These are phyloP conservation scores for Penicillium arizonense DNA, from an alignment of 495 filamentous ascomycete genomes.

Conservation along the genomic window DNA sequence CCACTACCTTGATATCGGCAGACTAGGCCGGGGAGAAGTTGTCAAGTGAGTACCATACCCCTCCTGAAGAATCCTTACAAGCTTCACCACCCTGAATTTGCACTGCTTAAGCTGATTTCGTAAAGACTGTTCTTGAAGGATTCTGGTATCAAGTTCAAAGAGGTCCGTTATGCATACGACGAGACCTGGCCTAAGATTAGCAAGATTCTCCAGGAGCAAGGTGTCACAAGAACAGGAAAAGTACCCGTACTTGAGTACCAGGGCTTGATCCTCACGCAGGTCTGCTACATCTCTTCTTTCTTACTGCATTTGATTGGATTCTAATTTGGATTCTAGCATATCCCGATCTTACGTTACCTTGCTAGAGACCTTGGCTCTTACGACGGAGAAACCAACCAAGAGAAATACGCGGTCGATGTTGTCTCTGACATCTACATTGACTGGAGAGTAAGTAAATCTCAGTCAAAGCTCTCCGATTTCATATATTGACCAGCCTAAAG, in stretches of 20 bases:
- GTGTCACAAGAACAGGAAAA: slow-evolving; percentile 31
- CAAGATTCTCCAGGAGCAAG: slow-evolving; percentile 22
- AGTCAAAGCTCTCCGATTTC: not conserved
- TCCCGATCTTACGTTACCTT: slow-evolving; percentile 42
- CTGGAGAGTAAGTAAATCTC: slow-evolving; percentile 25
- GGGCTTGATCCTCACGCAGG: slow-evolving; percentile 39
- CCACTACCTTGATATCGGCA: slow-evolving; percentile 42
- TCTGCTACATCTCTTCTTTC: slow-evolving; percentile 6
- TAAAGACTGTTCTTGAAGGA: slow-evolving; percentile 36
- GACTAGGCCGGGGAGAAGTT: slow-evolving; percentile 44
- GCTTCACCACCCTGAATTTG: not conserved
- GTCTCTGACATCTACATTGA: slow-evolving; percentile 45
- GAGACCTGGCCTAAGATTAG: slow-evolving; percentile 37
- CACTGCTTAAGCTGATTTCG: not conserved
- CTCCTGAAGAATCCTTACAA: too few relatives aligned
- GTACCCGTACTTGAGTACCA: slow-evolving; percentile 42
- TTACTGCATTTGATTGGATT: not conserved
- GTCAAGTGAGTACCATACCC: slow-evolving; percentile 23
- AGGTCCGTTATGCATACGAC: slow-evolving; percentile 40
- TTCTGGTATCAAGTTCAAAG: slow-evolving; percentile 39
- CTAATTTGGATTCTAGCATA: slow-evolving; percentile 20
- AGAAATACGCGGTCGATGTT: slow-evolving; percentile 43
- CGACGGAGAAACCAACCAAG: slow-evolving; percentile 36
- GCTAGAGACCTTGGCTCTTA: slow-evolving; percentile 35
- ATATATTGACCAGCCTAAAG: slow-evolving; percentile 9